Percentiles rank a stretch among this genome's conserved stretches.
Evolutionary conservation across 1,284 basidiomycete species (phyloP).

Genomic region (Apiotrichum gracile): DNA sequence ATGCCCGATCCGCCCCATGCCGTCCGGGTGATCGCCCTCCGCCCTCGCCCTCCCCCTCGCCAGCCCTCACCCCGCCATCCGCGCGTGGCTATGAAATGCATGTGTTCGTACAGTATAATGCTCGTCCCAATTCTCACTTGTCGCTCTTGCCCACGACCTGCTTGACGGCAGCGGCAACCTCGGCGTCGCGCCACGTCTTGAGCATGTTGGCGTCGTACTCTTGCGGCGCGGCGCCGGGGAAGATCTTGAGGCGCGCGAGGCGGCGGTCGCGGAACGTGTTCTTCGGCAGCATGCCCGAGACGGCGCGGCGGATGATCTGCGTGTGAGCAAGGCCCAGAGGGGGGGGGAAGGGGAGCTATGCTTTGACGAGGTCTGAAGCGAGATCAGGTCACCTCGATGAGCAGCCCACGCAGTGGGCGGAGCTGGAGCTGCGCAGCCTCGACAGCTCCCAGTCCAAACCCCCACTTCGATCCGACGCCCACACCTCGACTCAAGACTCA

Average conservation of each 20-base stretch:
- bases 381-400: too few species aligned
- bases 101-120: too few species aligned
- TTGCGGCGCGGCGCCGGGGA: conserved; percentile 54
- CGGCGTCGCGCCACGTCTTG: conserved; percentile 37
- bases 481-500: conserved; percentile 36
- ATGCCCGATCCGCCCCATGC: too few species aligned
- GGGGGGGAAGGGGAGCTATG: not conserved
- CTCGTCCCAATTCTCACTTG: not conserved
- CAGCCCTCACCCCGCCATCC: not conserved
- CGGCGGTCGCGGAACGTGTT: conserved; percentile 84
- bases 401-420: too few species aligned
- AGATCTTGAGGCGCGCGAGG: conserved; percentile 77
- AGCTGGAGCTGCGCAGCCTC: too few species aligned
- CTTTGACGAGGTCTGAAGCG: too few species aligned
- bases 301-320: conserved; percentile 92
- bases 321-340: not conserved
- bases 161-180: not conserved
- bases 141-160: not conserved
- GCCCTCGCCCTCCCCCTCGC: too few species aligned
- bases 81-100: not conserved
- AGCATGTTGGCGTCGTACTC: conserved; percentile 29
- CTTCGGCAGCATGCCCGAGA: conserved; percentile 94
- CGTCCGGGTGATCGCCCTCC: too few species aligned
- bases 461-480: not conserved
- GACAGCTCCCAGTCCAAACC: not conserved